These are phyloP conservation scores for Mycena kentingensis DNA, from an alignment of 768 basidiomycete species.

Conservation along the genomic window DNA sequence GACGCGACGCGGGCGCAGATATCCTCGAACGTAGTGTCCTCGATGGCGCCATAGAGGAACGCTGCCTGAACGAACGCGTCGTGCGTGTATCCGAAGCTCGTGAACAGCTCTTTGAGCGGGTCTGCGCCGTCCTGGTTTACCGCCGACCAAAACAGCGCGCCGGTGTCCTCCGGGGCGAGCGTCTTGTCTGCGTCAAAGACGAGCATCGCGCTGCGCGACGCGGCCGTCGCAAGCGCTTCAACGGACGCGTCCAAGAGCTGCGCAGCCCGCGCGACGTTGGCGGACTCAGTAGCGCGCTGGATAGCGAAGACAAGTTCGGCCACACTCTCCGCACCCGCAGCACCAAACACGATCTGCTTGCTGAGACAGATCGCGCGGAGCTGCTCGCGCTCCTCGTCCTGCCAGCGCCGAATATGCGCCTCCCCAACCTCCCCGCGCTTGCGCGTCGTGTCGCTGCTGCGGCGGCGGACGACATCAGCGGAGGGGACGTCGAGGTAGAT, in stretches of 20 bases:
- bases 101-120: conserved; percentile 26
- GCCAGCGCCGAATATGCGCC: conserved; percentile 25
- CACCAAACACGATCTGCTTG: conserved; percentile 23
- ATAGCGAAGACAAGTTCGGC: conserved; percentile 20
- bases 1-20: conserved; percentile 22
- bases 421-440: conserved; percentile 17
- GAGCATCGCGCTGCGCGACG: conserved; percentile 10
- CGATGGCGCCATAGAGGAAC: conserved; percentile 22
- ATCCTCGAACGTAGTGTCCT: conserved; percentile 17
- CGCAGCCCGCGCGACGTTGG: conserved; percentile 22
- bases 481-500: conserved; percentile 25
- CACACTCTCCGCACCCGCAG: conserved; percentile 13
- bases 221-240: background rate
- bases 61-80: conserved; percentile 27
- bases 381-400: conserved; percentile 19
- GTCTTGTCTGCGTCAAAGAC: conserved; percentile 30
- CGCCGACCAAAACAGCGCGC: conserved; percentile 22
- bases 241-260: conserved; percentile 19
- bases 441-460: conserved; percentile 17
- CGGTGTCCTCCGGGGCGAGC: conserved; percentile 24
- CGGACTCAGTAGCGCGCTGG: conserved; percentile 16
- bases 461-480: conserved; percentile 17
- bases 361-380: conserved; percentile 25
- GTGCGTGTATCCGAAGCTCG: conserved; percentile 28
- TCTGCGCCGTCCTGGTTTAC: conserved; percentile 4